phyloP scores from a whole-genome alignment of 768 basidiomycete species.

The Sporobolomyces pararoseus region DNA sequence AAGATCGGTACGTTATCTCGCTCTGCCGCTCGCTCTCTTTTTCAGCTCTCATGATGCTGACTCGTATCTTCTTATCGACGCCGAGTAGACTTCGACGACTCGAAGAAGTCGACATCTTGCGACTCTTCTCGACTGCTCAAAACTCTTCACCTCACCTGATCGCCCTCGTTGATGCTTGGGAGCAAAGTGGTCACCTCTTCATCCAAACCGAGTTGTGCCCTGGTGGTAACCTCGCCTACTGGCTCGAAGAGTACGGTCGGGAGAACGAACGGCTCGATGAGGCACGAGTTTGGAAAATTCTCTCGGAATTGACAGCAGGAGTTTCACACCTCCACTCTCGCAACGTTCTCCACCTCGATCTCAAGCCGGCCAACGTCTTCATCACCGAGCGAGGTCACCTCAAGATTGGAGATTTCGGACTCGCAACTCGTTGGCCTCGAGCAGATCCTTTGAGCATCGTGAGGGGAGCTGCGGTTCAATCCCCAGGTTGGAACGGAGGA shows the following conservation, averaged over 20 bases:
- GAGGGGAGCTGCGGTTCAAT: conserved; percentile 40
- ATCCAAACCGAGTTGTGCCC: conserved; percentile 94
- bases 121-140: conserved; percentile 58
- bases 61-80: no score
- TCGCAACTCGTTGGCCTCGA: conserved; percentile 91
- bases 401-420: conserved; percentile 97
- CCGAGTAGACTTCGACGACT: conserved; percentile 68
- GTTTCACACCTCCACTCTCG: conserved; percentile 82
- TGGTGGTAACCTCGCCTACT: conserved; percentile 82
- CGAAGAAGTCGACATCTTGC: conserved; percentile 89
- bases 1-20: conserved; percentile 88
- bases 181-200: conserved; percentile 77
- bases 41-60: background rate
- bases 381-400: conserved; percentile 79
- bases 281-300: conserved; percentile 90
- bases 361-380: conserved; percentile 97
- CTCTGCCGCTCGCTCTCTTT: conserved; percentile 29
- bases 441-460: conserved; percentile 49
- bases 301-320: conserved; percentile 83
- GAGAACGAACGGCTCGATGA: conserved; percentile 79
- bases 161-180: conserved; percentile 90
- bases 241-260: conserved; percentile 83
- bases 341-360: conserved; percentile 86
- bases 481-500: conserved; percentile 49
- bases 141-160: conserved; percentile 64